These are phyloP conservation scores for Auxenochlorella protothecoides DNA, from an alignment of 139 green algal genomes.

Conservation along the genomic window DNA sequence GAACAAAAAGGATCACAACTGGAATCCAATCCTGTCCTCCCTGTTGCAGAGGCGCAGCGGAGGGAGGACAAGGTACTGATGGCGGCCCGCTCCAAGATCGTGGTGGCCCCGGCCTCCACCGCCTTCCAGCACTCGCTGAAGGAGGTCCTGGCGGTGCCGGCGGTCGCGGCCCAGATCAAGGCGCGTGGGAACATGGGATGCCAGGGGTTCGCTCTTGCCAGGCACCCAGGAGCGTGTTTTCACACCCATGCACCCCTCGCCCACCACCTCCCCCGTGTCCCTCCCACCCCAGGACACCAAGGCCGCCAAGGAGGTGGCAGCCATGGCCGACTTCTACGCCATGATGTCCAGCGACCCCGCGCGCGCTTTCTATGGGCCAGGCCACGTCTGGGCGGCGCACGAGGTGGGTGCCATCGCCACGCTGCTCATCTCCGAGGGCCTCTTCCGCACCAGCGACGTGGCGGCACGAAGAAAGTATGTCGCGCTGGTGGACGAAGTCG, in stretches of 20 bases:
- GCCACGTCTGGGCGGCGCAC: conserved; percentile 55
- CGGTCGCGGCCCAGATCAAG: conserved; percentile 38
- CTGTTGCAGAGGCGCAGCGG: conserved; percentile 20
- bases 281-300: conserved; percentile 67
- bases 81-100: conserved; percentile 64
- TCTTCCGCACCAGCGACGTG: conserved; percentile 74
- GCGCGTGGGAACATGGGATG: not conserved
- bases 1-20: no score
- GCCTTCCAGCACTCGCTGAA: conserved; percentile 88
- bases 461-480: conserved; percentile 45
- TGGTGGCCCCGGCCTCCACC: conserved; percentile 59
- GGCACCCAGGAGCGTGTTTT: not conserved
- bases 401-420: conserved; percentile 65
- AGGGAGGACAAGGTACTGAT: conserved; percentile 35
- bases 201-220: not conserved
- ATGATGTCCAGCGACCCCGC: conserved; percentile 64
- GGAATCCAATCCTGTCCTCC: no score
- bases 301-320: conserved; percentile 58
- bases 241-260: no score
- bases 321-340: conserved; percentile 69
- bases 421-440: conserved; percentile 64
- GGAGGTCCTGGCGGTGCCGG: conserved; percentile 50
- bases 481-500: conserved; percentile 78
- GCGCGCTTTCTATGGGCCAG: conserved; percentile 87
- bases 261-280: not conserved